These are phyloP conservation scores for Blepharisma undulans DNA, from an alignment of 169 alveolate genomes.

Conservation along the genomic window DNA sequence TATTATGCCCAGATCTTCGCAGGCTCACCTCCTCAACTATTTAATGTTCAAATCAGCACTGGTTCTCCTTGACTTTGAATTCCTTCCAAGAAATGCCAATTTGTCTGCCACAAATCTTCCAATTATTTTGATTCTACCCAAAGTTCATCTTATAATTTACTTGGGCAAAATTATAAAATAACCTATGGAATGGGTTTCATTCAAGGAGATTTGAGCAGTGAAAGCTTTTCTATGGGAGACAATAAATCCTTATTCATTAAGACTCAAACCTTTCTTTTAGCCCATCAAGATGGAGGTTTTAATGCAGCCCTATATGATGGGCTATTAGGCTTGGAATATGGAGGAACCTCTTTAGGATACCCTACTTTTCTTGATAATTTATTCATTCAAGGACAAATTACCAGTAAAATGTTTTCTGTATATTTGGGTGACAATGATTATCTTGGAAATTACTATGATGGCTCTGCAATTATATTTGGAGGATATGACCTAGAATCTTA, in stretches of 20 bases:
- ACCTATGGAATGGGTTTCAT: conserved; percentile 18
- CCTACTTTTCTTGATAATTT: background rate
- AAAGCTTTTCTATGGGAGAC: conserved; percentile 15
- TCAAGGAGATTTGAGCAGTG: background rate
- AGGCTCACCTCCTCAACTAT: conserved; percentile 26
- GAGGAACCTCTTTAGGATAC: background rate
- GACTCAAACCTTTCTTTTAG: conserved; percentile 3
- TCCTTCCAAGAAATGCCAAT: background rate
- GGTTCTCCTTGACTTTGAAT: conserved; percentile 27
- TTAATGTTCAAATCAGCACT: background rate
- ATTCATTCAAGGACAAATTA: background rate
- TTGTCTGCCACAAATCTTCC: background rate
- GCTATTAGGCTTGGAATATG: background rate
- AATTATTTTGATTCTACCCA: background rate
- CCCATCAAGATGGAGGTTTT: background rate
- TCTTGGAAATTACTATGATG: background rate
- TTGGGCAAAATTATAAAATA: background rate
- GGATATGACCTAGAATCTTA: conserved; percentile 6
- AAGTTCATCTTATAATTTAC: background rate
- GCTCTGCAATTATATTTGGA: conserved; percentile 5
- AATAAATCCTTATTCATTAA: background rate
- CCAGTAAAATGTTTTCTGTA: background rate
- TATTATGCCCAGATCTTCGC: background rate
- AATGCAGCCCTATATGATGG: background rate
- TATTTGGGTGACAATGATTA: background rate